Evolutionary conservation across 768 basidiomycete species (phyloP), one percentile per base, ranked within the genome.

Genomic region (Sarcodon aspratus): DNA sequence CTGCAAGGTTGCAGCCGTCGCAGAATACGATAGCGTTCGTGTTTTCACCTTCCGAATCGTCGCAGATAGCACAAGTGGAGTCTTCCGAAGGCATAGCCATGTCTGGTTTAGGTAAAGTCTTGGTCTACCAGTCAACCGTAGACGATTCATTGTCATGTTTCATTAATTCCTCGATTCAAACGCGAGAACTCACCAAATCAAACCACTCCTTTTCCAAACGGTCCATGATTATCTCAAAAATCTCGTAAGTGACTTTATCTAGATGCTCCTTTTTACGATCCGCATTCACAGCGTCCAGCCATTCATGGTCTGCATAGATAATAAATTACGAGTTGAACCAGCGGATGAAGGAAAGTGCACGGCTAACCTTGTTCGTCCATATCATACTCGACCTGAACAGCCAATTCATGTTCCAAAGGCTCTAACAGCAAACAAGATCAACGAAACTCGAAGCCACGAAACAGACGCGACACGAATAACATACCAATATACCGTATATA

Each of bases 171-270:
- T 44, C 43, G 50, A 38, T n/a, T 42, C 17, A 17, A n/a, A 9
- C 9, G 27, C 35, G 18, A 59, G 46, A 33, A 63, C 78, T 52
- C 56, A 95, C 94, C 66, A 99, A 65, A 59, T 94, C 87, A 59
- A 97, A 99, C 89, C 93, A 99, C 63, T 98, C 96, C 69, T 99
- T 99, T 72, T 99, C 96, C 54, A 99, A 64, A 50, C 90, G 79
- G 66, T 99, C 96, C 87, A 99, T 94, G 54, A 98, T 77, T 50
- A 98, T 82, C 68, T 98, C 96, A 51, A 99, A 97, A 1, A 79
- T 70, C 61, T 98, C 95, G 60, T 84, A 86, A 0, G 85, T 67
- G 42, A 97, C 78, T 10, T 65, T 69, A 56, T 84, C 82, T 33
- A 81, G 59, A 49, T 82, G 77, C 52, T 85, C 80, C 52, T 84